Evolutionary conservation across 73 alveolate genomes (phyloP).

Genomic region (Stentor coeruleus): DNA sequence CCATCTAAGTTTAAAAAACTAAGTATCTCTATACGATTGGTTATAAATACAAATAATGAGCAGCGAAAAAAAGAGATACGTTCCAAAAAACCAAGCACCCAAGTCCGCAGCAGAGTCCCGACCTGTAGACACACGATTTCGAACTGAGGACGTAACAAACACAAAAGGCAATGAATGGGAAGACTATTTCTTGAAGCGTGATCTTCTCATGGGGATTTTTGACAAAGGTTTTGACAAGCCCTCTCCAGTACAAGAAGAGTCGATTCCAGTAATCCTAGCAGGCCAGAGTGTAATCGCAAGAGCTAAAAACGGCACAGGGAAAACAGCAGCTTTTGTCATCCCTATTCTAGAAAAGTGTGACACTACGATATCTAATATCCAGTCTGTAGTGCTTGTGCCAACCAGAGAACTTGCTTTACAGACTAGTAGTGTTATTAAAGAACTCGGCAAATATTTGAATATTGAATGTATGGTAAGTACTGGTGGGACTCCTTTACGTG

Average conservation of each 20-base stretch:
- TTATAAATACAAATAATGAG: no score
- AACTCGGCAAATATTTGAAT: slow-evolving; percentile 62
- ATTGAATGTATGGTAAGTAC: slow-evolving; percentile 56
- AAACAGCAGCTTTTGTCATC: slow-evolving; percentile 84
- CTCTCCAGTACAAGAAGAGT: slow-evolving; percentile 58
- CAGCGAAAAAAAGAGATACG: no score
- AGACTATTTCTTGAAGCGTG: no score
- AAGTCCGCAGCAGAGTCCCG: no score
- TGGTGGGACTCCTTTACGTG: slow-evolving; percentile 76
- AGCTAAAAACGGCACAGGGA: slow-evolving; percentile 88
- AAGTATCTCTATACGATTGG: no score
- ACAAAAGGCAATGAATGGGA: no score
- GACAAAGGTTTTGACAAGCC: no score
- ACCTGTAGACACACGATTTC: no score
- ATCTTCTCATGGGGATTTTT: no score
- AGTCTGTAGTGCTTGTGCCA: slow-evolving; percentile 71
- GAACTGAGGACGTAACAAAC: no score
- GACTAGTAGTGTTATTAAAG: slow-evolving; percentile 59
- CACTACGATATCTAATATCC: slow-evolving; percentile 68
- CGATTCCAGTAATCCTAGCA: slow-evolving; percentile 63
- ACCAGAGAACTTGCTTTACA: slow-evolving; percentile 80
- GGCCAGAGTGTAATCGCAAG: slow-evolving; percentile 75
- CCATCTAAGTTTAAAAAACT: no score
- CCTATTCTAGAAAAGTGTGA: slow-evolving; percentile 71
- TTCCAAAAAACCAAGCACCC: no score